Percentiles rank a stretch among this genome's conserved stretches.
phyloP scores from a whole-genome alignment of 176 grass and related monocot species.

The Zea mays region Zm-B73-REFERENCE-NAM-5.0 NC_050100.1:148671001-148671500 shows the following conservation, averaged over 20 bases:
- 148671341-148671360: constrained; percentile 22
- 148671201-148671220: constrained; percentile 52
- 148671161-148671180: constrained; percentile 17
- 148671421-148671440: constrained; percentile 75
- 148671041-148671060: constrained; percentile 98
- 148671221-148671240: constrained; percentile 80
- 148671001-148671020: constrained; percentile 96
- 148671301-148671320: constrained; percentile 15
- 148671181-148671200: constrained; percentile 25
- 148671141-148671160: neutral
- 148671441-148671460: constrained; percentile 82
- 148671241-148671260: constrained; percentile 80
- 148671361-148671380: constrained; percentile 75
- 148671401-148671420: constrained; percentile 83
- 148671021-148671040: constrained; percentile 95
- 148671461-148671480: constrained; percentile 44
- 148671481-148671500: constrained; percentile 6
- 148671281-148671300: neutral
- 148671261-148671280: constrained; percentile 51
- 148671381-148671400: constrained; percentile 73
- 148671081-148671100: constrained; percentile 92
- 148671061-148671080: constrained; percentile 97
- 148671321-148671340: constrained; percentile 1
- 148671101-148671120: constrained; percentile 53
- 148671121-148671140: constrained; percentile 9